Evolutionary conservation across 495 filamentous ascomycete species (phyloP), one percentile per base, ranked within the genome.

Genomic region (Xylaria cubensis): DNA sequence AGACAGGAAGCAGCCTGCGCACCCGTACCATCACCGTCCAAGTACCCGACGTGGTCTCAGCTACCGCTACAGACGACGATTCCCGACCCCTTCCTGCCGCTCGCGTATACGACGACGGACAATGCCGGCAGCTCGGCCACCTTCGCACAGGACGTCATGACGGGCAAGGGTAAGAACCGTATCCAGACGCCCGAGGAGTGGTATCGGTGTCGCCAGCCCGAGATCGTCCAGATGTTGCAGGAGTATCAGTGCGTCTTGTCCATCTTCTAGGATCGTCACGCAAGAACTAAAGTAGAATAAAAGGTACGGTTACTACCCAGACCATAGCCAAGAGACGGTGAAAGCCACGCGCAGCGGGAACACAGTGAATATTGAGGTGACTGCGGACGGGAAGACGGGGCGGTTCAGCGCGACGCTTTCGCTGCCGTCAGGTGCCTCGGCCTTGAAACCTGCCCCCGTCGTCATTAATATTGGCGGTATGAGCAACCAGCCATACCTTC

Each of bases 381-480:
- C 83, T 15, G 85, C 81, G 0, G 84, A 81, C 19, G 82, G 81
- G 8, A 87, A 86, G 78, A 82, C 76, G 48, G 83, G 81, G 26
- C 80, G 72, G 19, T 86, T 88, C 76, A 78, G 77, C 64, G 85
- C 85, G 8, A 84, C 81, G 8, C 58, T 87, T 24, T 75, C 80
- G 29, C 74, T 87, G 51, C 86, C 86, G 1, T 74, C 79, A 21
- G 73, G 51, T 10, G 65, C 65, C 15, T 67, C 50, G 13, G 36
- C 50, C 9, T 24, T 71, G 8, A 80, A 78, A 50, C 80, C 80
- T 41, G 85, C 82, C 1, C 84, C 86, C 21, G 85, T 88, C 10
- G 84, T 88, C 3, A 87, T 87, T 72, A 84, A 86, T 62, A 87
- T 87, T 70, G 86, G 86, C 41, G 86, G 86, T 34, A 88, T 87